Evolutionary conservation across 176 grass and related monocot genomes (phyloP).

Genomic region (Aegilops tauschii): DNA sequence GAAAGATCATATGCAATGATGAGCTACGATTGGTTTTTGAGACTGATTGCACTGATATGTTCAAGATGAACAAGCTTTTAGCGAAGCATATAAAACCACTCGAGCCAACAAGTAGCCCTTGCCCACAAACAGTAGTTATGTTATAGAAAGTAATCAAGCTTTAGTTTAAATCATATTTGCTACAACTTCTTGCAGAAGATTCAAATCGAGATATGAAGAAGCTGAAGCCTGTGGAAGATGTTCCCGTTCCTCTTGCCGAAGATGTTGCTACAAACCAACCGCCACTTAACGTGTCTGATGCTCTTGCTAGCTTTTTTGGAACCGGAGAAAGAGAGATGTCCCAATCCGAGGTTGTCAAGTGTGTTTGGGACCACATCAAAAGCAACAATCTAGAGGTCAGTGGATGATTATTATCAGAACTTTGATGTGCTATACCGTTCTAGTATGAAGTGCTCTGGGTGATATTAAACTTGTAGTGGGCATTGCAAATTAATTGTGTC

Average conservation of each 20-base stretch:
- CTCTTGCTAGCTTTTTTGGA: slow-evolving; percentile 76
- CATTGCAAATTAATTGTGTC: slow-evolving; percentile 13
- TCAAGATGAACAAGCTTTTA: slow-evolving; percentile 94
- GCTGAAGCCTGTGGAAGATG: slow-evolving; percentile 42
- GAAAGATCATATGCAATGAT: slow-evolving; percentile 94
- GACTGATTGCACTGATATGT: slow-evolving; percentile 93
- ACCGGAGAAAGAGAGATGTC: slow-evolving; percentile 83
- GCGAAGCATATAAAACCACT: slow-evolving; percentile 81
- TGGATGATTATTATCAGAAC: slow-evolving; percentile 24
- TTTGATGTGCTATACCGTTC: slow-evolving; percentile 17
- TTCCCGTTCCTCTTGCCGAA: slow-evolving; percentile 47
- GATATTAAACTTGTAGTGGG: background rate
- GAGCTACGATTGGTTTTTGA: slow-evolving; percentile 85
- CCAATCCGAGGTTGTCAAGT: slow-evolving; percentile 66
- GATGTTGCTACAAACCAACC: slow-evolving; percentile 42
- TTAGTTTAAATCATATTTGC: slow-evolving; percentile 4
- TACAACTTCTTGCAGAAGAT: slow-evolving; percentile 65
- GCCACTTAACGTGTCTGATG: slow-evolving; percentile 67
- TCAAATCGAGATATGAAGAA: slow-evolving; percentile 61
- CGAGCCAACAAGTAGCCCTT: slow-evolving; percentile 55
- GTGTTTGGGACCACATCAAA: slow-evolving; percentile 96
- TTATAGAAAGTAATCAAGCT: background rate
- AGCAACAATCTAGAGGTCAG: slow-evolving; percentile 87
- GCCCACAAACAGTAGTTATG: background rate
- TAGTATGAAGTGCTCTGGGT: background rate